Conservation (phyloP, 169 alveolate genomes). For the Perkinsus chesapeaki region DNA sequence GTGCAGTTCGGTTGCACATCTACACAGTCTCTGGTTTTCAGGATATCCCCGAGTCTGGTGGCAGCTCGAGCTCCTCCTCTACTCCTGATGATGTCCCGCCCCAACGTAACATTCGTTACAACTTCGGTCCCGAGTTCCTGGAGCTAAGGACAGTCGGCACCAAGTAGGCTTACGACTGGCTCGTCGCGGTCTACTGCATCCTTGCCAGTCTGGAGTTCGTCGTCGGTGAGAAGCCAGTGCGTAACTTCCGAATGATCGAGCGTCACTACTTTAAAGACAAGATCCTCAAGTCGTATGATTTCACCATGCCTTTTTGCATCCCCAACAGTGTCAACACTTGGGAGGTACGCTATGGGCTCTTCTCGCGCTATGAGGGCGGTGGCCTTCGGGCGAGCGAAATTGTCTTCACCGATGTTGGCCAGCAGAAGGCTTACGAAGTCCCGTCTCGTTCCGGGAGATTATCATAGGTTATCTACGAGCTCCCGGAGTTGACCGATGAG, state of each 20-base stretch:
- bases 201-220: constrained; percentile 37
- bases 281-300: constrained; percentile 54
- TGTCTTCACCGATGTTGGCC: neutral
- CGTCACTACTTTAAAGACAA: constrained; percentile 60
- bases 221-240: constrained; percentile 45
- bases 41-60: constrained; percentile 30
- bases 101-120: constrained; percentile 43
- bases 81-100: constrained; percentile 50
- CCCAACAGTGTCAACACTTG: constrained; percentile 64
- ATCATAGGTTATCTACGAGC: constrained; percentile 37
- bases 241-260: constrained; percentile 63
- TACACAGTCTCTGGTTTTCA: too few relatives aligned
- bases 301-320: constrained; percentile 63
- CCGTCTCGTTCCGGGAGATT: neutral
- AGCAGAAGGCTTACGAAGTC: neutral
- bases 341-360: too few relatives aligned
- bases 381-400: neutral
- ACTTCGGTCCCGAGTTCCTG: constrained; percentile 66
- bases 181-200: neutral
- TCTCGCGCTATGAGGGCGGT: too few relatives aligned
- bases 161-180: neutral
- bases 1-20: too few relatives aligned
- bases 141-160: constrained; percentile 59
- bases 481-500: constrained; percentile 57
- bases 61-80: constrained; percentile 22